phyloP scores from a whole-genome alignment of 1,139 yeast genomes.

The Protomyces lactucae-debilis region DNA sequence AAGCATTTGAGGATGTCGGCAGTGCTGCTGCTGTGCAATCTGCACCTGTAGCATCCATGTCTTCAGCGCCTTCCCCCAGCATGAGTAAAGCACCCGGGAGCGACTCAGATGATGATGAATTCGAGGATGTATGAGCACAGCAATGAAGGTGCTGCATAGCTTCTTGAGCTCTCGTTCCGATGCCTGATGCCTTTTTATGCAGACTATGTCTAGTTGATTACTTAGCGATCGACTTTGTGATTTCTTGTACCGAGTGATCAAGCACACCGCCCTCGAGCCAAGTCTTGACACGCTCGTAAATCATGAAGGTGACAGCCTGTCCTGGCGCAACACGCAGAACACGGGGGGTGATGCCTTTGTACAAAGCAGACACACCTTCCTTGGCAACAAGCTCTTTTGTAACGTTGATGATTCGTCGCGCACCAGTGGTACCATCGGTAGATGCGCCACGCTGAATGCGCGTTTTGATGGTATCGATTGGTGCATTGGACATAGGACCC shows the following conservation, averaged over 20 bases:
- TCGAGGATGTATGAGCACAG: conserved; percentile 20
- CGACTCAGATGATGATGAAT: conserved; percentile 17
- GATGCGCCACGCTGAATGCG: conserved; percentile 89
- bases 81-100: not conserved
- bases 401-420: conserved; percentile 72
- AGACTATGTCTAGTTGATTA: not conserved
- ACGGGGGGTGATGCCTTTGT: conserved; percentile 97
- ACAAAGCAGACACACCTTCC: conserved; percentile 82
- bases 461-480: conserved; percentile 94
- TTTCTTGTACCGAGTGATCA: conserved; percentile 2
- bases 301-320: conserved; percentile 96
- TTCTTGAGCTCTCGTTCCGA: not conserved
- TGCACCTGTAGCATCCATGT: not conserved
- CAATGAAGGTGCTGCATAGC: no score
- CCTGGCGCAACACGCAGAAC: conserved; percentile 98
- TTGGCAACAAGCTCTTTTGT: conserved; percentile 77
- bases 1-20: conserved; percentile 5
- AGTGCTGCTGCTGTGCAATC: not conserved
- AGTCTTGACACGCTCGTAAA: conserved; percentile 81
- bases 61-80: not conserved
- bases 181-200: not conserved
- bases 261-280: conserved; percentile 47
- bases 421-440: conserved; percentile 60
- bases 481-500: conserved; percentile 97
- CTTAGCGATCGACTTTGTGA: not conserved